These are phyloP conservation scores for Pelargonium nanum DNA, from an alignment of 345 rosid species.

Conservation along the genomic window DNA sequence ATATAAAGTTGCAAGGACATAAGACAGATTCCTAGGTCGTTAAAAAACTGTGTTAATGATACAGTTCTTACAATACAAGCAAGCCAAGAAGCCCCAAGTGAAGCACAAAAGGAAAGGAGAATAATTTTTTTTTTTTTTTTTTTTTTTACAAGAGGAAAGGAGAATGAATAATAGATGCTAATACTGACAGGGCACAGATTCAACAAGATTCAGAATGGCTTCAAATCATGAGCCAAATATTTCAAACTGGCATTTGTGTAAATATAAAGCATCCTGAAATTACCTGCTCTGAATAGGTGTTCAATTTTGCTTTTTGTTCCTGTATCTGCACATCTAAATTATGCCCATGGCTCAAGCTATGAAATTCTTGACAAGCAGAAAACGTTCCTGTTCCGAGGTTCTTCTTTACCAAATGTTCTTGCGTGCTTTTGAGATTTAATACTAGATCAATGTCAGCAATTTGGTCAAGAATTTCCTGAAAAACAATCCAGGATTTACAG, in stretches of 20 bases:
- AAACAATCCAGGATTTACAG: slow-evolving; percentile 10
- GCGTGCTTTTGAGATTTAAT: slow-evolving; percentile 56
- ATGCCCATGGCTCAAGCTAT: slow-evolving; percentile 11
- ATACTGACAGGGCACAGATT: not conserved
- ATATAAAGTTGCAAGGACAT: not conserved
- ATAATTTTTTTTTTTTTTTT: no score
- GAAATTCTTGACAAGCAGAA: slow-evolving; percentile 20
- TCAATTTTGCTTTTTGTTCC: slow-evolving; percentile 34
- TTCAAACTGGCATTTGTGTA: slow-evolving; percentile 2
- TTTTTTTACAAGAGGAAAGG: no score
- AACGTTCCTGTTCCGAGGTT: slow-evolving; percentile 17
- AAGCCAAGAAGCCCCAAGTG: not conserved
- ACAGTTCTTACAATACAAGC: not conserved
- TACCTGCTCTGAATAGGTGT: slow-evolving; percentile 52
- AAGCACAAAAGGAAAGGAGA: no score
- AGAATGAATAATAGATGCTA: not conserved
- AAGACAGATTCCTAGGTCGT: not conserved
- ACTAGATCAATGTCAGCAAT: slow-evolving; percentile 78
- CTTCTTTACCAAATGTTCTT: slow-evolving; percentile 30
- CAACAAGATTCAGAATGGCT: not conserved
- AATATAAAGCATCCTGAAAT: not conserved
- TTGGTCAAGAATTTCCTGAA: slow-evolving; percentile 84
- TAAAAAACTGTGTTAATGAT: not conserved
- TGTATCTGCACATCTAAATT: slow-evolving; percentile 22
- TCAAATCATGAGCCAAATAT: not conserved